Evolutionary conservation across 768 basidiomycete genomes (phyloP), one percentile per base, ranked within the genome.

Genomic region (Panellus pusillus): DNA sequence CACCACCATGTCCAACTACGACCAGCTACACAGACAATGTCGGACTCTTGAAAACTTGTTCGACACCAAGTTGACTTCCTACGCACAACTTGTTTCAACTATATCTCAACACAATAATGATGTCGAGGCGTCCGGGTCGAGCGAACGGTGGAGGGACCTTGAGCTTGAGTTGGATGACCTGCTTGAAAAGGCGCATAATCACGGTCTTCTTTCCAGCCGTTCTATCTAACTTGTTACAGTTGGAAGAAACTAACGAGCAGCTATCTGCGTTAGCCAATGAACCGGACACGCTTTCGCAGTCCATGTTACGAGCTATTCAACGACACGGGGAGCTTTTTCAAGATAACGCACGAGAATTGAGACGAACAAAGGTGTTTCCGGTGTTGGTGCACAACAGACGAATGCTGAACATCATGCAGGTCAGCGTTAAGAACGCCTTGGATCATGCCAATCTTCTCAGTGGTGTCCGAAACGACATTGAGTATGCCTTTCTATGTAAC

Each of bases 381-480:
- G 15, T 1, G 1, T 29, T 18, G 29, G 6, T 17, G 20, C 45
- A 19, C 19, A 9, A 3, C 18, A 31, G 20, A 18, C 29, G 20
- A n/a, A 28, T 35, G 27, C 9, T 37, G 27, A 51, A 44, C 36
- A 39, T 20, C 14, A 12, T 27, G 6, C 61, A 89, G 93, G 74
- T 79, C 18, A 95, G 91, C 67, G 84, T 93, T 18, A 82, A 92
- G 62, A 78, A 84, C 51, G 92, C 93, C 0, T 70, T 95, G 41
- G 89, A 95, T 63, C 84, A 93, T 65, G 89, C 87, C 1, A 96
- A 92, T 66, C 73, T 99, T 14, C 79, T 99, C 18, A 86, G 81
- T 41, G 93, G 92, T 8, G 95, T 98, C 4, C 81, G 95, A 59
- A 93, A 95, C 61, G 97, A 99, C 63, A 98, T 98, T 60, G 93